phyloP scores from a whole-genome alignment of 2,329 filamentous ascomycete species.

The Coleophoma crateriformis region DNA sequence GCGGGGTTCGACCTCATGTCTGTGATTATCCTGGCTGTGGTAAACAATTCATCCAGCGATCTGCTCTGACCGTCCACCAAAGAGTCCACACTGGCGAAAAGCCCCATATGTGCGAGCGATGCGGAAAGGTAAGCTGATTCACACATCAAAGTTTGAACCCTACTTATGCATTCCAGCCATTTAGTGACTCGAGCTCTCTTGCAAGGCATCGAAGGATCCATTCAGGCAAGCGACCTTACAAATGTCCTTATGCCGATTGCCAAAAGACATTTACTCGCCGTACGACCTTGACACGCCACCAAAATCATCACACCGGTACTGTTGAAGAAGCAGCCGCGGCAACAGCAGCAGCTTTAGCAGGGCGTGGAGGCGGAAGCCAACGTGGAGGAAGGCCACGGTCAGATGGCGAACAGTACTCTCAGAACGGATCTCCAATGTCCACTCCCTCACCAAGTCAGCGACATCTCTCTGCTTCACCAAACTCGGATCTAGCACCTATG shows the following conservation, averaged over 20 bases:
- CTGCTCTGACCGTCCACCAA: slow-evolving; percentile 89
- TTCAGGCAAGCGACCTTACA: slow-evolving; percentile 92
- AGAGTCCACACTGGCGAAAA: slow-evolving; percentile 98
- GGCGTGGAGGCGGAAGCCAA: slow-evolving; percentile 27
- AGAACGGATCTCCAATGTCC: slow-evolving; percentile 67
- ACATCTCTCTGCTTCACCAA: slow-evolving; percentile 73
- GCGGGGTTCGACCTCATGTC: slow-evolving; percentile 81
- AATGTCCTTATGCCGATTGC: slow-evolving; percentile 94
- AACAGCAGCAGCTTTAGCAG: slow-evolving; percentile 78
- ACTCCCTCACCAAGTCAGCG: slow-evolving; percentile 82
- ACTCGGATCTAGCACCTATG: slow-evolving; percentile 65
- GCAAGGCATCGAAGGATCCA: slow-evolving; percentile 93
- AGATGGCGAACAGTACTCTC: slow-evolving; percentile 66
- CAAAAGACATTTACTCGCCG: slow-evolving; percentile 97
- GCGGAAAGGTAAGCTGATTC: slow-evolving; percentile 71
- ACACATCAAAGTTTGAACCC: slow-evolving; percentile 1
- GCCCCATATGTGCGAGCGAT: slow-evolving; percentile 94
- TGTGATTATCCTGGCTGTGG: slow-evolving; percentile 86
- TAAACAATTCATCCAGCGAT: slow-evolving; percentile 96
- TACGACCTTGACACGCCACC: slow-evolving; percentile 90
- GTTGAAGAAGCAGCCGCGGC: slow-evolving; percentile 89
- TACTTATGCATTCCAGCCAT: slow-evolving; percentile 56
- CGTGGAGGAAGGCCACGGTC: slow-evolving; percentile 51
- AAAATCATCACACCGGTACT: slow-evolving; percentile 92
- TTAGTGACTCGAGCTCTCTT: slow-evolving; percentile 92